phyloP scores from a whole-genome alignment of 139 green algal genomes.

The Coelastrella sp. region DNA sequence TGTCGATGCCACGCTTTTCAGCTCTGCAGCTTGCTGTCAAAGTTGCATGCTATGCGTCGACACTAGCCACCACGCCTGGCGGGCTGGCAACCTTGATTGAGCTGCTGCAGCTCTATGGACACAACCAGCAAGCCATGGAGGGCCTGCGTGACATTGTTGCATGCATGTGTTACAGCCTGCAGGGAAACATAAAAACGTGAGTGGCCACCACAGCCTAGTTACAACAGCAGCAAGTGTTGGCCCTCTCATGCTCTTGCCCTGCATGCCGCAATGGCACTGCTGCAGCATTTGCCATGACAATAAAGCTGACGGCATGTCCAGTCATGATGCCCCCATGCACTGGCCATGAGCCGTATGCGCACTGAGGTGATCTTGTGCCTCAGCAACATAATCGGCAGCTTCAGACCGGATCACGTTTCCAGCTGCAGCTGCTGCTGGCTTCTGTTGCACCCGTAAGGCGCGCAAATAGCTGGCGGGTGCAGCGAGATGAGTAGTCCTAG shows the following conservation, averaged over 20 bases:
- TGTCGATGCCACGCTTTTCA: conserved; percentile 47
- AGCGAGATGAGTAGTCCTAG: no score
- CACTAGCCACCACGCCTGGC: conserved; percentile 17
- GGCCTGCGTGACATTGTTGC: conserved; percentile 29
- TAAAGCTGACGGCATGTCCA: no score
- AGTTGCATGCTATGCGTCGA: conserved; percentile 21
- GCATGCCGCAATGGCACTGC: background rate
- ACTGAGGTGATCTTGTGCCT: no score
- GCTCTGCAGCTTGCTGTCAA: conserved; percentile 44
- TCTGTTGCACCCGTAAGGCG: no score
- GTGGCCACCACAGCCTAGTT: background rate
- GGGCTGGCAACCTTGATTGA: conserved; percentile 38
- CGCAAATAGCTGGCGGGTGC: no score
- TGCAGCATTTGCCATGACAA: no score
- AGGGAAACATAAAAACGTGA: conserved; percentile 39
- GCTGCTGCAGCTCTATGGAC: conserved; percentile 48
- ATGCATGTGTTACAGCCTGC: conserved; percentile 43
- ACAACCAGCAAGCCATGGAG: conserved; percentile 32
- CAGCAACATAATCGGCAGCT: no score
- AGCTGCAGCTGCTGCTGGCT: no score
- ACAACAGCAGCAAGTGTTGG: background rate
- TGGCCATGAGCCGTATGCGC: no score
- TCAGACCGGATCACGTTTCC: no score
- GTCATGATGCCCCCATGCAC: no score
- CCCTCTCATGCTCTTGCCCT: background rate